These are phyloP conservation scores for Diplosphaera chodatii DNA, from an alignment of 139 green algal genomes.

Conservation along the genomic window DNA sequence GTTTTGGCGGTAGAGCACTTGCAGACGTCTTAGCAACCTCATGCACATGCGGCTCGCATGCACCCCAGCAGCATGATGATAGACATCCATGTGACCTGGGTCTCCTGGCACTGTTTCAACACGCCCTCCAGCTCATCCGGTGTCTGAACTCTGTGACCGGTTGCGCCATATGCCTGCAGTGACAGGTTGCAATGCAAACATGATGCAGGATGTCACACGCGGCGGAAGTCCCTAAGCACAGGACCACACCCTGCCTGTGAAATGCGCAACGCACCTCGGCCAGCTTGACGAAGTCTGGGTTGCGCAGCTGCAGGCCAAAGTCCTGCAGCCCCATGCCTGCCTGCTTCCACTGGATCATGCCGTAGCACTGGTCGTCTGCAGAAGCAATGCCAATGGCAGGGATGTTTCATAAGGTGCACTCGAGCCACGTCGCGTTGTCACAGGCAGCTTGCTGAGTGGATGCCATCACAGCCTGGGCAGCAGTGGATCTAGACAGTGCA, in stretches of 20 bases:
- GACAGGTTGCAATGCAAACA: too few species aligned
- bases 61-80: too few species aligned
- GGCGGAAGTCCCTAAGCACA: too few species aligned
- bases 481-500: background rate
- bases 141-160: conserved; percentile 15
- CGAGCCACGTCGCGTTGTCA: too few species aligned
- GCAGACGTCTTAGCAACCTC: too few species aligned
- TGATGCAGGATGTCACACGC: too few species aligned
- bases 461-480: too few species aligned
- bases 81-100: background rate
- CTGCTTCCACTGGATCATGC: conserved; percentile 47
- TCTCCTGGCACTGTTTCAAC: conserved; percentile 14
- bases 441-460: too few species aligned
- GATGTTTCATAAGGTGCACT: background rate
- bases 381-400: too few species aligned
- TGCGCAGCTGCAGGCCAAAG: conserved; percentile 29
- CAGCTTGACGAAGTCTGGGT: conserved; percentile 38
- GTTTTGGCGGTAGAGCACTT: too few species aligned
- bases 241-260: too few species aligned
- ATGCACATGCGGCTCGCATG: too few species aligned
- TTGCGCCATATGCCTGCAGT: conserved; percentile 17
- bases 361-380: conserved; percentile 29
- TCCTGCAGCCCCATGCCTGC: conserved; percentile 14
- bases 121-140: conserved; percentile 7
- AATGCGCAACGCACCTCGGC: conserved; percentile 18